A percentile compares a stretch with the other conserved stretches of the same genome.
Conservation (phyloP, 208 protist genomes). For the Acanthamoeba lenticulata region DNA sequence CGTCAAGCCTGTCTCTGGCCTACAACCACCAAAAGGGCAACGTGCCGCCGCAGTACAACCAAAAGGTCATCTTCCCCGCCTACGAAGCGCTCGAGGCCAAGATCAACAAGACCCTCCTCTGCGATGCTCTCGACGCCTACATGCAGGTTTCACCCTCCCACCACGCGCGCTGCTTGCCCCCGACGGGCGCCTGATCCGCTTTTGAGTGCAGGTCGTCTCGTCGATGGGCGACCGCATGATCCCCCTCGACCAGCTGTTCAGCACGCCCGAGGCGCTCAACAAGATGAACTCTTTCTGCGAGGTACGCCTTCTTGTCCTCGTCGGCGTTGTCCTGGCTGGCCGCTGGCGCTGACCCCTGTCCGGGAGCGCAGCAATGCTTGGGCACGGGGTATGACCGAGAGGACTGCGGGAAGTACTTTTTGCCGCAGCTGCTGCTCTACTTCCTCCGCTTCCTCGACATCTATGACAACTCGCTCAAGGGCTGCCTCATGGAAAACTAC, state of each 20-base stretch:
- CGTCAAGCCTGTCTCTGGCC: background rate
- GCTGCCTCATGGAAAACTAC: background rate
- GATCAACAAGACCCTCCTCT: slow-evolving; percentile 21
- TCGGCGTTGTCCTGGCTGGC: background rate
- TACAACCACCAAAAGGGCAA: slow-evolving; percentile 45
- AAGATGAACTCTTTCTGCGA: slow-evolving; percentile 59
- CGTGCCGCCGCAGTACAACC: slow-evolving; percentile 61
- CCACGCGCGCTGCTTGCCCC: background rate
- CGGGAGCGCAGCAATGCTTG: background rate
- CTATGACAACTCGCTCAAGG: slow-evolving; percentile 55
- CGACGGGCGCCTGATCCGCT: background rate
- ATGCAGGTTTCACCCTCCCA: slow-evolving; percentile 41
- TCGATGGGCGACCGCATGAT: background rate
- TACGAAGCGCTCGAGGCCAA: slow-evolving; percentile 7
- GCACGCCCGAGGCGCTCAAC: background rate
- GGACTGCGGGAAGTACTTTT: slow-evolving; percentile 43
- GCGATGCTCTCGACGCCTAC: slow-evolving; percentile 26
- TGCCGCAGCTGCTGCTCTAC: slow-evolving; percentile 57
- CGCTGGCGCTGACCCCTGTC: background rate
- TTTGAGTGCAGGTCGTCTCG: background rate
- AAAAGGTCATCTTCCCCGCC: slow-evolving; percentile 43
- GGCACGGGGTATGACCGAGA: background rate
- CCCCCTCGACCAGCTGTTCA: slow-evolving; percentile 7
- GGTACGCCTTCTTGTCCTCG: background rate
- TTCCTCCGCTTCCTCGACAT: slow-evolving; percentile 67